Evolutionary conservation across 179 eudicot species (phyloP), one percentile per base, ranked within the genome.

Genomic region (Spinacia oleracea): DNA sequence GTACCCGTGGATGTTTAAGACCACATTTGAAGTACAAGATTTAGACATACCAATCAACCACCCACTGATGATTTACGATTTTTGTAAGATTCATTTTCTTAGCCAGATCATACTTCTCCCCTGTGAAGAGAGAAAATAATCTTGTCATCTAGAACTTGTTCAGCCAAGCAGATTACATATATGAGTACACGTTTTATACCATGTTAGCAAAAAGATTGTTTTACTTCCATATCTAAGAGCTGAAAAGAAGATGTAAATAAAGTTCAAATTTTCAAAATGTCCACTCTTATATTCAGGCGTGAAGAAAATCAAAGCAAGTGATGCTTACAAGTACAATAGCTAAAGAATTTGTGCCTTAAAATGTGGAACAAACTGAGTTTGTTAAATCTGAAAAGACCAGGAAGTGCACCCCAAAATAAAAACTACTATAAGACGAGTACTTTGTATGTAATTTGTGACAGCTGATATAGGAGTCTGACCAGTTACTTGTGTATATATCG

Each of bases 91-190:
- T 77, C 69, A 87, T 42, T 83, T 79, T 93, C 84, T 84, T 89
- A 79, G 96, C 99, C 79, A 91, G 83, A 66, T 85, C 90, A 86
- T 91, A 96, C 81, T 96, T 96, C 81, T 96, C 98, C 70, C 99
- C 99, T 96, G 89, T 34, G 6, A 51, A 77, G 81, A 67, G 12
- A 21, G 23, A 65, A 38, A 71, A 6, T 3, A 31, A 10, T n/a
- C n/a, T 38, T 38, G n/a, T 53, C 69, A 81, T 45, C 48, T 8
- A 23, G 20, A 77, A 12, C 45, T 38, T 29, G 51, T 31, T 56
- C 11, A 38, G 46, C 59, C 51, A 21, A 62, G 27, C 9, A 34
- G 35, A 46, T n/a, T 25, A 27, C 38, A 65, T 15, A 6, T 25
- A 63, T 51, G 51, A 50, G 9, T 27, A n/a, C n/a, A n/a, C n/a